Conservation (phyloP, 2,329 filamentous ascomycete species). For the Diaporthe sp. region DNA sequence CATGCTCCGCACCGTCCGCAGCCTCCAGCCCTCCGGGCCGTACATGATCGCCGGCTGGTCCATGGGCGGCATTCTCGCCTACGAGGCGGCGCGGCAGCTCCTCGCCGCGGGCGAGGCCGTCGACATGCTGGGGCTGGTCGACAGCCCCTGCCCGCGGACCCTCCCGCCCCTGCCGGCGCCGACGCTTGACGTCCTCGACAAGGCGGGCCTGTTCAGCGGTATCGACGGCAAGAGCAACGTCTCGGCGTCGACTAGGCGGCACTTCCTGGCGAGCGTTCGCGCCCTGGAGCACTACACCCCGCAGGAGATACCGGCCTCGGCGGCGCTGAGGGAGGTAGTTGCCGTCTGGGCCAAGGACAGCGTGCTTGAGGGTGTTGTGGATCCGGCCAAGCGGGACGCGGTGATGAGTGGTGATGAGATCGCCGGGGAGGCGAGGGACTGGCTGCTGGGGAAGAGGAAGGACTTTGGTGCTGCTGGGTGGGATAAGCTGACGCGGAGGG, state of each 20-base stretch:
- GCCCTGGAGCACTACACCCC: slow-evolving; percentile 24
- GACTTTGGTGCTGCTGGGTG: slow-evolving; percentile 7
- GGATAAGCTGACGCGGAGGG: not conserved
- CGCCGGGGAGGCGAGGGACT: slow-evolving; percentile 8
- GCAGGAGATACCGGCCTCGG: not conserved
- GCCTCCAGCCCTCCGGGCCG: not conserved
- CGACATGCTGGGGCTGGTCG: slow-evolving; percentile 3
- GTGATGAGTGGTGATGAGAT: slow-evolving; percentile 18
- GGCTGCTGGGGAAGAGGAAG: slow-evolving; percentile 22
- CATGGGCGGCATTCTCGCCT: slow-evolving; percentile 22
- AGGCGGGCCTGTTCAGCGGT: slow-evolving; percentile 37
- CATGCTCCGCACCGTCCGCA: slow-evolving; percentile 9
- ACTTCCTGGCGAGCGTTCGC: slow-evolving; percentile 24
- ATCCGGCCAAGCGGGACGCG: not conserved
- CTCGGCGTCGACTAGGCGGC: not conserved
- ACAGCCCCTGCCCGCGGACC: slow-evolving; percentile 12
- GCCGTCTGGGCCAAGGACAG: slow-evolving; percentile 17
- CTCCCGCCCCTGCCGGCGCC: not conserved
- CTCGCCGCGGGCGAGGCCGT: not conserved
- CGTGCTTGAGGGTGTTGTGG: slow-evolving; percentile 9
- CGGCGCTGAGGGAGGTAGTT: not conserved
- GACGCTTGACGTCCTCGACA: slow-evolving; percentile 49
- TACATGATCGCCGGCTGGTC: slow-evolving; percentile 32
- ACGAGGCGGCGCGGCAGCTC: slow-evolving; percentile 23
- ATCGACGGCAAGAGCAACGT: slow-evolving; percentile 27